Evolutionary conservation across 208 protist species (phyloP).

Genomic region (Naegleria lovaniensis): DNA sequence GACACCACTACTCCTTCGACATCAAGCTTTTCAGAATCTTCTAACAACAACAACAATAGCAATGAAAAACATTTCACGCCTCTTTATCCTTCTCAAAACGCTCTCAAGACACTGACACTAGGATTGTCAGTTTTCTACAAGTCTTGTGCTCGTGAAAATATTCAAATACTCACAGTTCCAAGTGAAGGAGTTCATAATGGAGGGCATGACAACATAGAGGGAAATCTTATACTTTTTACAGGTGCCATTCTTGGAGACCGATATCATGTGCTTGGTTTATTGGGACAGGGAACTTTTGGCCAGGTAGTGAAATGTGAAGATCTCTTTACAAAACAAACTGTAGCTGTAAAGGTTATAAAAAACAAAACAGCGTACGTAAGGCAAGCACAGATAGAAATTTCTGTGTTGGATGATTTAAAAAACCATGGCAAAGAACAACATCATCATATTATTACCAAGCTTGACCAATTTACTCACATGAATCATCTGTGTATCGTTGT

Average conservation of each 20-base stretch:
- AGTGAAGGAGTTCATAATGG: background rate
- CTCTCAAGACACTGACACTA: background rate
- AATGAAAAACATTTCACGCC: background rate
- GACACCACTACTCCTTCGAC: no score
- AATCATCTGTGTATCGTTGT: constrained; percentile 58
- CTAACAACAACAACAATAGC: background rate
- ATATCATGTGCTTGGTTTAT: constrained; percentile 63
- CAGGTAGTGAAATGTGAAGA: constrained; percentile 77
- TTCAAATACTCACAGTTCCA: background rate
- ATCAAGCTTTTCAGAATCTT: background rate
- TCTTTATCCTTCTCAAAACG: background rate
- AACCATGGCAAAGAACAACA: background rate
- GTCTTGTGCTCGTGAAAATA: background rate
- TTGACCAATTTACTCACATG: constrained; percentile 49
- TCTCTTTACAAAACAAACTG: constrained; percentile 43
- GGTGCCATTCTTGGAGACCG: constrained; percentile 13
- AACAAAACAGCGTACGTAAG: constrained; percentile 65
- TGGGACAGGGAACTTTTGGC: constrained; percentile 81
- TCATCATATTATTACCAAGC: constrained; percentile 33
- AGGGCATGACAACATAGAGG: background rate
- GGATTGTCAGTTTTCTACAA: background rate
- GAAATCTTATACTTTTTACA: background rate
- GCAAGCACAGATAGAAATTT: constrained; percentile 56
- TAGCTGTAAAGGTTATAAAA: constrained; percentile 74
- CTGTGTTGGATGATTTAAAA: constrained; percentile 33